A percentile compares a stretch with the other conserved stretches of the same genome.
Conservation (phyloP, 2,329 filamentous ascomycete genomes). For the Lomentospora prolificans region DNA sequence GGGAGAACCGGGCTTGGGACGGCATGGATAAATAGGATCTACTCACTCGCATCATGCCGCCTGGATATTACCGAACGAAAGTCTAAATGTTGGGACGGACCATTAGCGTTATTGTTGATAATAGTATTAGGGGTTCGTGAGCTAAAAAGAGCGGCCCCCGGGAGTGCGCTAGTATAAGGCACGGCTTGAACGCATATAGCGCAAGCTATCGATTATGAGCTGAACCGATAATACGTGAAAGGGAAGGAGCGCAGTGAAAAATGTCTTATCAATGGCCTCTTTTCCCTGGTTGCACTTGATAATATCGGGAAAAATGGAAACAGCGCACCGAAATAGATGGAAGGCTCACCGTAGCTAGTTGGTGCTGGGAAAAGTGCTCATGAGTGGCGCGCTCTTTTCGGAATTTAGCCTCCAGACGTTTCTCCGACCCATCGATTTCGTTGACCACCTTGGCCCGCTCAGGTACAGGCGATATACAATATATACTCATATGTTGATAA, state of each 20-base stretch:
- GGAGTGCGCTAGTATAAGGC: no score
- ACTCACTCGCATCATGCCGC: not conserved
- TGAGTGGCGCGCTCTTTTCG: not conserved
- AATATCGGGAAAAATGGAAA: not conserved
- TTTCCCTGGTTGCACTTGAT: not conserved
- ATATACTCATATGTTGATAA: not conserved
- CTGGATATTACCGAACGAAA: not conserved
- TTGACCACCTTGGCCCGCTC: not conserved
- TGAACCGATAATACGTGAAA: no score
- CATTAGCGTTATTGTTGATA: no score
- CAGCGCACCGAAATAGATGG: not conserved
- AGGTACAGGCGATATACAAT: not conserved
- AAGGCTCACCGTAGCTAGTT: slow-evolving; percentile 1
- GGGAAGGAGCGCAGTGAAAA: no score
- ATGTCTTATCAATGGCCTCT: not conserved
- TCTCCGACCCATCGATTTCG: not conserved
- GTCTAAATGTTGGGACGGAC: not conserved
- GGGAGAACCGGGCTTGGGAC: not conserved
- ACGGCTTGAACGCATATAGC: no score
- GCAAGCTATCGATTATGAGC: no score
- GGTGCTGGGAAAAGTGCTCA: not conserved
- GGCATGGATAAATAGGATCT: not conserved
- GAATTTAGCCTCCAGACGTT: not conserved
- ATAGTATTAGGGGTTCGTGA: no score
- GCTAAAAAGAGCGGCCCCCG: no score